phyloP scores from a whole-genome alignment of 148 eudicot genomes.

The Rhododendron vialii region DNA sequence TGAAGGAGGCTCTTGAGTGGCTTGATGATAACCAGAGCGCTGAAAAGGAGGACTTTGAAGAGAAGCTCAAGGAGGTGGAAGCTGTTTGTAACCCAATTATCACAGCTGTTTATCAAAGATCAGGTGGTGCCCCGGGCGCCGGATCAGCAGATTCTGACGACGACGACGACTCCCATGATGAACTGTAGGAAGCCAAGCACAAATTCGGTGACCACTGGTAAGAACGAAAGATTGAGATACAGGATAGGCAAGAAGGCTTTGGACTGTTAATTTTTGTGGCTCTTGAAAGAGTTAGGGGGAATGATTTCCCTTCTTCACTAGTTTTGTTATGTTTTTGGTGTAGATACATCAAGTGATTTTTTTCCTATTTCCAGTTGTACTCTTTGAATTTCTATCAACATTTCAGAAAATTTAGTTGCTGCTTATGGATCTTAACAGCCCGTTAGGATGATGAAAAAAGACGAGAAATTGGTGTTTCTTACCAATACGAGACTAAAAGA shows the following conservation, averaged over 20 bases:
- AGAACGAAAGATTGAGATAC: neutral
- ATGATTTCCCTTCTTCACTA: neutral
- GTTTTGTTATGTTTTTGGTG: neutral
- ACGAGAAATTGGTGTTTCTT: neutral
- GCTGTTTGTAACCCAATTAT: constrained; percentile 55
- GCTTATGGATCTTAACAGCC: neutral
- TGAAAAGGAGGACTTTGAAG: constrained; percentile 62
- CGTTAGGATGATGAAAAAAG: neutral
- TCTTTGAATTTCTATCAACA: neutral
- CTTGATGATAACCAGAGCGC: constrained; percentile 54
- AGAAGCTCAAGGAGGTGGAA: constrained; percentile 55
- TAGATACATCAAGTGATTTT: neutral
- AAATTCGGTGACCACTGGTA: neutral
- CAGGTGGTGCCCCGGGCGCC: constrained; percentile 44
- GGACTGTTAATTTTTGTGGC: constrained; percentile 8
- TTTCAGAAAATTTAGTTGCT: neutral
- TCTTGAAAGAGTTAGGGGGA: neutral
- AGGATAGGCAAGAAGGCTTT: neutral
- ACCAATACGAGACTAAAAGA: neutral
- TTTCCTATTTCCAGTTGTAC: neutral
- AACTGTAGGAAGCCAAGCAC: constrained; percentile 24
- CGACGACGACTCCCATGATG: constrained; percentile 27
- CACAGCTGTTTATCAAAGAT: constrained; percentile 39
- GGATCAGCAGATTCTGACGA: constrained; percentile 24
- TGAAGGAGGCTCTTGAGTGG: constrained; percentile 58